These are phyloP conservation scores for Chalciporus sphaerocephalus DNA, from an alignment of 768 basidiomycete genomes.

Conservation along the genomic window DNA sequence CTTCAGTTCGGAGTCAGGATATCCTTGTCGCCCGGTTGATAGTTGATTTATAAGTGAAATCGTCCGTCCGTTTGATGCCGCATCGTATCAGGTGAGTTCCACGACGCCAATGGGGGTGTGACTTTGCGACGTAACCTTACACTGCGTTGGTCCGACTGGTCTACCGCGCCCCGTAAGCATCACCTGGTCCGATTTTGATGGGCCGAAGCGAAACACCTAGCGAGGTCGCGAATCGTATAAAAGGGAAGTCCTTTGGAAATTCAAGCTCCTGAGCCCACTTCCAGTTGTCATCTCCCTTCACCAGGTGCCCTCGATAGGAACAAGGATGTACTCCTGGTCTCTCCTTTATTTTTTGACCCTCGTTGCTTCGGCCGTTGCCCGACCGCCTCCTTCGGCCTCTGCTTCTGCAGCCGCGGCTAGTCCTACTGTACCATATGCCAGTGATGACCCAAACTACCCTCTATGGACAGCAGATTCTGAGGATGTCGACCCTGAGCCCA, in stretches of 20 bases:
- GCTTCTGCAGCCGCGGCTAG: slow-evolving; percentile 30
- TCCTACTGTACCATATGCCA: slow-evolving; percentile 44
- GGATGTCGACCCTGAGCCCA: slow-evolving; percentile 36
- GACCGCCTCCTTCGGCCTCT: slow-evolving; percentile 16
- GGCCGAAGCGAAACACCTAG: not conserved
- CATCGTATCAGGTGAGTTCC: no score
- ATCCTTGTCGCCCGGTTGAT: no score
- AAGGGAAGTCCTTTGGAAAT: slow-evolving; percentile 8
- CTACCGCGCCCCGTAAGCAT: not conserved
- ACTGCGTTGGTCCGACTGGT: no score
- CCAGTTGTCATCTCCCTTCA: slow-evolving; percentile 2
- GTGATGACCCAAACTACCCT: slow-evolving; percentile 43
- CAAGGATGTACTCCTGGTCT: slow-evolving; percentile 28
- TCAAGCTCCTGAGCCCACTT: slow-evolving; percentile 16
- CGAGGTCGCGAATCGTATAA: slow-evolving; percentile 14
- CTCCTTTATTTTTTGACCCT: slow-evolving; percentile 23
- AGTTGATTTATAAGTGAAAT: no score
- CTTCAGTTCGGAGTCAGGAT: no score
- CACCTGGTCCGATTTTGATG: not conserved
- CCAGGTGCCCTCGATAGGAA: slow-evolving; percentile 11
- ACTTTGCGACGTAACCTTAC: no score
- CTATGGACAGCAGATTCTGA: slow-evolving; percentile 34
- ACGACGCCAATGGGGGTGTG: no score
- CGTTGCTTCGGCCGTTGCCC: slow-evolving; percentile 20
- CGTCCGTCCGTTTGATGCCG: no score